Evolutionary conservation across 2,329 filamentous ascomycete species (phyloP), one percentile per base, ranked within the genome.

Genomic region (Aureobasidium zeae): DNA sequence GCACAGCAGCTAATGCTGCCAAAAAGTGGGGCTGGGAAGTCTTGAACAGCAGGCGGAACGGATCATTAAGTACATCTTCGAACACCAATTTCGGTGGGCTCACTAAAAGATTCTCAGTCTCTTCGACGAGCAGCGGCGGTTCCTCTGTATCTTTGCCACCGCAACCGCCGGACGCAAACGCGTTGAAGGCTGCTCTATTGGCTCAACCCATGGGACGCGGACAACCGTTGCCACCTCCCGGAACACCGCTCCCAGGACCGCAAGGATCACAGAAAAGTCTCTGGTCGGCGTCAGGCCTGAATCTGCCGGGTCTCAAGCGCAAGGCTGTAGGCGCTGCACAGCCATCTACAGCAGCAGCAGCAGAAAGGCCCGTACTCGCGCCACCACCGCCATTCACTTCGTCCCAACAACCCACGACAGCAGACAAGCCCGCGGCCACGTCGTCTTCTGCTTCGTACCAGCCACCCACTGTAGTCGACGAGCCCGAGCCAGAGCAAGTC

Each of bases 151-250:
- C 29, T 15, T 42, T 30, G 25, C 44, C 29, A 48, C 32, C n/a
- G 10, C 49, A 31, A 21, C 39, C 38, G 2, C 36, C 42, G 11
- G 46, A 52, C 15, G 55, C 52, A 30, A 55, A 57, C 39, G 58
- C 58, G 2, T 44, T 57, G 10, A 57, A 58, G 13, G 41, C 41
- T 12, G 41, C 41, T n/a, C 11, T 35, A 15, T 9, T 45, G 35
- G 35, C 44, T 28, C 48, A 85, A 53, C 86, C 86, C 2, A 86
- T 93, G 68, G 87, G 87, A 1, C 75, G 86, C 28, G 86, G 86
- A 0, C 81, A 83, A 53, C 86, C 86, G 1, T 67, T 94, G 13
- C 86, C 86, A 34, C 86, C 86, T 7, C 84, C 83, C 2, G 87
- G 86, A 2, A 79, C 74, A 32, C 86, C 87, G 3, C 70, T 94